These are phyloP conservation scores for Arctium minus DNA, from an alignment of 129 eudicot genomes.

Conservation along the genomic window DNA sequence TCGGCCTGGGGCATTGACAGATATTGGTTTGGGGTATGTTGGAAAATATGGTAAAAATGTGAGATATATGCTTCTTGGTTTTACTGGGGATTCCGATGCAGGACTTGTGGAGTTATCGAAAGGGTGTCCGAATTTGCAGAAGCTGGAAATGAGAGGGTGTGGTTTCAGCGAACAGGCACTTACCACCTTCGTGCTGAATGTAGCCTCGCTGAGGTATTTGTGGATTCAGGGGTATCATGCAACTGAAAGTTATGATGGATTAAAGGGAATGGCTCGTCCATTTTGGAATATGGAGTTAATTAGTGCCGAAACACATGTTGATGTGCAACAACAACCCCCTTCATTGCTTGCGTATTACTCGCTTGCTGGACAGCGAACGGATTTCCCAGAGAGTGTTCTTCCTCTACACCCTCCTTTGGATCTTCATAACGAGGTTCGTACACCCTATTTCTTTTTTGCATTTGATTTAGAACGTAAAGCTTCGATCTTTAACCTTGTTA, in stretches of 20 bases:
- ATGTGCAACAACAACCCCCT: slow-evolving; percentile 47
- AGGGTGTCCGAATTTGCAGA: slow-evolving; percentile 77
- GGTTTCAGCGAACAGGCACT: slow-evolving; percentile 67
- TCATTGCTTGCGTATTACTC: slow-evolving; percentile 88
- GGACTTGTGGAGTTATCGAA: slow-evolving; percentile 69
- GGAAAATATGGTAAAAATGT: slow-evolving; percentile 60
- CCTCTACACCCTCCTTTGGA: slow-evolving; percentile 44
- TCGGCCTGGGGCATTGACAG: slow-evolving; percentile 71
- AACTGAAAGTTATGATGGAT: slow-evolving; percentile 36
- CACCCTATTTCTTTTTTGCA: slow-evolving; percentile 2
- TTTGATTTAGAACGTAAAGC: not conserved
- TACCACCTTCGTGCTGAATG: slow-evolving; percentile 42
- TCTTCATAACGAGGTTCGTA: not conserved
- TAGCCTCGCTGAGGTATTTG: slow-evolving; percentile 67
- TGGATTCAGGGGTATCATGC: slow-evolving; percentile 80
- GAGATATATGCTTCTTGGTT: slow-evolving; percentile 83
- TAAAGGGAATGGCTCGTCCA: slow-evolving; percentile 71
- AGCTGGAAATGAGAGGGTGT: slow-evolving; percentile 76
- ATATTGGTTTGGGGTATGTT: slow-evolving; percentile 58
- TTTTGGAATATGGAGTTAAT: slow-evolving; percentile 93
- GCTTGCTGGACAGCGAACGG: slow-evolving; percentile 80
- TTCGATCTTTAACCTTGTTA: not conserved
- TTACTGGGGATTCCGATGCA: slow-evolving; percentile 65
- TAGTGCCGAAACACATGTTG: slow-evolving; percentile 25
- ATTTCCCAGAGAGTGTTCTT: slow-evolving; percentile 60